Percentiles rank a stretch among this genome's conserved stretches.
phyloP scores from a whole-genome alignment of 1,284 basidiomycete genomes.

The Phellinidium pouzarii region DNA sequence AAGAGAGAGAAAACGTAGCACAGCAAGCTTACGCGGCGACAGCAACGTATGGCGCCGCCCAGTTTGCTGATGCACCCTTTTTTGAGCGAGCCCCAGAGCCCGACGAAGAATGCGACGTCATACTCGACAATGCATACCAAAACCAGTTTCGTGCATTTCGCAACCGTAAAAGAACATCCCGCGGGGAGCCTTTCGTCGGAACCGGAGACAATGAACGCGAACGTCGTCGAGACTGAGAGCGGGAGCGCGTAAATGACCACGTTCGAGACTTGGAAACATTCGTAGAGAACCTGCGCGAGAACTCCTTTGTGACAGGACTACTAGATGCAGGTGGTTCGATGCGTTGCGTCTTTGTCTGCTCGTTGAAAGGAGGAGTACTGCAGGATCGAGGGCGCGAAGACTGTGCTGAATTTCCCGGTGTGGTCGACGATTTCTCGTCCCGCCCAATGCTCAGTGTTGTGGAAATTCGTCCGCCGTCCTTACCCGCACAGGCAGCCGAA shows the following conservation, averaged over 20 bases:
- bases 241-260: conserved; percentile 17
- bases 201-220: conserved; percentile 17
- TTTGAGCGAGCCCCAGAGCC: conserved; percentile 1
- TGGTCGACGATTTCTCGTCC: conserved; percentile 1
- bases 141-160: conserved; percentile 20
- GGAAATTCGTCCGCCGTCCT: conserved; percentile 12
- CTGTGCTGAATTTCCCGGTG: background rate
- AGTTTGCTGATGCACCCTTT: conserved; percentile 5
- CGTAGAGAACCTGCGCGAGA: conserved; percentile 7
- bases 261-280: conserved; percentile 13
- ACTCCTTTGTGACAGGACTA: conserved; percentile 2
- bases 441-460: conserved; percentile 9
- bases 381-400: conserved; percentile 9
- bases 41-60: conserved; percentile 5
- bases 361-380: conserved; percentile 5
- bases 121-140: conserved; percentile 18
- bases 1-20: background rate
- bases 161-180: conserved; percentile 18
- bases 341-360: conserved; percentile 3
- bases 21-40: background rate
- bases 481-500: conserved; percentile 15
- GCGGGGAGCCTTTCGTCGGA: conserved; percentile 14
- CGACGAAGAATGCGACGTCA: conserved; percentile 14
- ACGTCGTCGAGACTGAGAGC: conserved; percentile 15
- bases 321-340: conserved; percentile 10